phyloP scores from a whole-genome alignment of 805 yeast species.

The Kockiozyma suomiensis region DNA sequence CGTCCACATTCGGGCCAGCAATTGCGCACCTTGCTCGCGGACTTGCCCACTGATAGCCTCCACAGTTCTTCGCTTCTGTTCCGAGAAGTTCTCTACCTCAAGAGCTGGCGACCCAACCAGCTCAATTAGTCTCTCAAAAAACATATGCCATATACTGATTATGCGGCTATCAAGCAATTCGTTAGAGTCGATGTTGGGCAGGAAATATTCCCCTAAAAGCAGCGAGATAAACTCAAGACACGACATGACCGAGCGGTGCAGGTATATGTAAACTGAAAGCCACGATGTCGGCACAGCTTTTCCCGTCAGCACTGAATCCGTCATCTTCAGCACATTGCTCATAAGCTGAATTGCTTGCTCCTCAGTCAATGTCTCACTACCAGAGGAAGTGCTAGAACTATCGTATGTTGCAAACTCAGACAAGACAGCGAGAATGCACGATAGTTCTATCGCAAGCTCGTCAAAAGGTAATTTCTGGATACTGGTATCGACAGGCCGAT shows the following conservation, averaged over 20 bases:
- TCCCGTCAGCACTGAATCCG: slow-evolving; percentile 38
- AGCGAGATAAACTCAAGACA: slow-evolving; percentile 37
- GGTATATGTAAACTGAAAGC: slow-evolving; percentile 57
- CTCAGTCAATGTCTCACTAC: slow-evolving; percentile 35
- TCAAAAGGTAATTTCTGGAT: slow-evolving; percentile 69
- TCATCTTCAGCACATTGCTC: slow-evolving; percentile 37
- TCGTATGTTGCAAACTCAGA: slow-evolving; percentile 37
- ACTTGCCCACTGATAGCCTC: slow-evolving; percentile 63
- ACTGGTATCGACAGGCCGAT: slow-evolving; percentile 69
- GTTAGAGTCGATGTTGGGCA: slow-evolving; percentile 9
- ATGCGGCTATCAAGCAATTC: neutral
- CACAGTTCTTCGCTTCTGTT: slow-evolving; percentile 73
- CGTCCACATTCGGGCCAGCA: slow-evolving; percentile 72
- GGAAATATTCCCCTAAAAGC: slow-evolving; percentile 19
- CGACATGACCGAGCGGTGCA: slow-evolving; percentile 40
- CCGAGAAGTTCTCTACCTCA: slow-evolving; percentile 68
- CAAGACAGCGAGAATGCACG: slow-evolving; percentile 52
- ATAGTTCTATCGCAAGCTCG: slow-evolving; percentile 71
- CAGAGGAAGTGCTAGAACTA: slow-evolving; percentile 22
- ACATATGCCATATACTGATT: slow-evolving; percentile 27
- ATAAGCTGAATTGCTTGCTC: slow-evolving; percentile 38
- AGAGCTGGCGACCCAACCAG: slow-evolving; percentile 69
- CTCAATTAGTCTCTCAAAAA: slow-evolving; percentile 48
- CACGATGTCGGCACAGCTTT: slow-evolving; percentile 55
- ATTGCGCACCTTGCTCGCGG: slow-evolving; percentile 58